Percentiles rank a stretch among this genome's conserved stretches.
Evolutionary conservation across 2,329 filamentous ascomycete species (phyloP).

Genomic region (Coniochaeta sp.): DNA sequence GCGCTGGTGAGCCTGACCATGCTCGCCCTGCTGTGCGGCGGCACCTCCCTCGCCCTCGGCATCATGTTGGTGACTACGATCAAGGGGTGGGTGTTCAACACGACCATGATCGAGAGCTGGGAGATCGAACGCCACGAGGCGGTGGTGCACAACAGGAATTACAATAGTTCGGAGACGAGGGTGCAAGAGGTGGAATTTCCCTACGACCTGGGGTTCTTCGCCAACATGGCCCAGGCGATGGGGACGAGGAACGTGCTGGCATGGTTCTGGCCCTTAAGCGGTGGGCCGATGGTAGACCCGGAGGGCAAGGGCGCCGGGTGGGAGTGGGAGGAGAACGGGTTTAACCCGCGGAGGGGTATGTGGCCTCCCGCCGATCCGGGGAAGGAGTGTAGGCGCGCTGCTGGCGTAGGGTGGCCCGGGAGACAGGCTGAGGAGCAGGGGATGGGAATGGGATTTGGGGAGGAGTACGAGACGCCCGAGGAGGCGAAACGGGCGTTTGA

Average conservation of each 20-base stretch:
- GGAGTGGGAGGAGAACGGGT: slow-evolving; percentile 68
- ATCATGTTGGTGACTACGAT: slow-evolving; percentile 59
- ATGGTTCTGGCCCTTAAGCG: slow-evolving; percentile 65
- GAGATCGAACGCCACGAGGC: slow-evolving; percentile 59
- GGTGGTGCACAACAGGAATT: slow-evolving; percentile 32
- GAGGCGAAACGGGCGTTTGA: slow-evolving; percentile 42
- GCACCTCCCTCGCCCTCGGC: slow-evolving; percentile 54
- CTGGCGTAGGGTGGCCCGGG: slow-evolving; percentile 30
- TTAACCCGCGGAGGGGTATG: slow-evolving; percentile 55
- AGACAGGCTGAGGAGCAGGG: slow-evolving; percentile 18
- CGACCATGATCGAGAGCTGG: slow-evolving; percentile 77
- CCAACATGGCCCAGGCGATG: slow-evolving; percentile 71
- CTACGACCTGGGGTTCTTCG: slow-evolving; percentile 70
- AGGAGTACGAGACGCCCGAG: slow-evolving; percentile 28
- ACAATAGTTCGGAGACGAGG: slow-evolving; percentile 29
- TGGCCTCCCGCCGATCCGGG: slow-evolving; percentile 62
- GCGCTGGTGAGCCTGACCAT: slow-evolving; percentile 56
- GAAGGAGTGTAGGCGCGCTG: slow-evolving; percentile 39
- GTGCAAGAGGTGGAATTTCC: slow-evolving; percentile 64
- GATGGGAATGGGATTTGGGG: slow-evolving; percentile 4
- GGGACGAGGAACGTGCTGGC: slow-evolving; percentile 56
- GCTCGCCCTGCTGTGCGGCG: slow-evolving; percentile 48
- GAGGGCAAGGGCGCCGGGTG: slow-evolving; percentile 38
- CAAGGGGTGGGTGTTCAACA: slow-evolving; percentile 59
- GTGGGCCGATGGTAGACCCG: slow-evolving; percentile 34